Base-by-base conservation (phyloP, 2,329 filamentous ascomycete species). In the Periconia sp. region DNA sequence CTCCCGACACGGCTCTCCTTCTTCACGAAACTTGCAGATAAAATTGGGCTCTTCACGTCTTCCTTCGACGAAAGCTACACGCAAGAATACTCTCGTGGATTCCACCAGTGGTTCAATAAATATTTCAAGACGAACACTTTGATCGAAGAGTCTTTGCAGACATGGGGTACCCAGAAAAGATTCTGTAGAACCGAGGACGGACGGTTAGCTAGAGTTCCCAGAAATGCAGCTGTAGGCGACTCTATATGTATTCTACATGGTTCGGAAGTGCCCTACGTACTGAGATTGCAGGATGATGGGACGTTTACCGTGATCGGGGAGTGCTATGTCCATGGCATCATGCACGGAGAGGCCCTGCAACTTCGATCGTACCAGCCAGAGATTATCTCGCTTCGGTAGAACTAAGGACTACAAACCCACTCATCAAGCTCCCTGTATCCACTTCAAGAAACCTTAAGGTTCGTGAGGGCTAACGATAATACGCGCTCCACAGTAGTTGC, bases 321-420 rank as follows among this genome's bases (percentile, higher is more conserved):
- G n/a, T 41, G 39, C 23, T 41, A 35, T 15, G 39, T 41, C 6
- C 24, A 34, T 18, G 39, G 31, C 6, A 30, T 41, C n/a, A 41
- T 33, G 23, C 8, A 29, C 15, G 39, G 31, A 29, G 39, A 41
- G 13, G 29, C 15, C n/a, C n/a, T n/a, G n/a, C n/a, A n/a, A n/a
- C n/a, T n/a, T n/a, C n/a, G n/a, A n/a, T n/a, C n/a, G n/a, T n/a
- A n/a, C n/a, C n/a, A n/a, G n/a, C n/a, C n/a, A n/a, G n/a, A n/a
- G n/a, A n/a, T n/a, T n/a, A n/a, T n/a, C n/a, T n/a, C n/a, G n/a
- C n/a, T n/a, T n/a, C n/a, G n/a, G n/a, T n/a, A n/a, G n/a, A n/a
- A n/a, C n/a, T n/a, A n/a, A n/a, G n/a, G n/a, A n/a, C n/a, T n/a
- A n/a, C n/a, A n/a, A n/a, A n/a, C n/a, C n/a, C n/a, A n/a, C n/a